A percentile compares a stretch with the other conserved stretches of the same genome.
Conservation (phyloP, 768 basidiomycete species). For the Termitomyces sp. region DNA sequence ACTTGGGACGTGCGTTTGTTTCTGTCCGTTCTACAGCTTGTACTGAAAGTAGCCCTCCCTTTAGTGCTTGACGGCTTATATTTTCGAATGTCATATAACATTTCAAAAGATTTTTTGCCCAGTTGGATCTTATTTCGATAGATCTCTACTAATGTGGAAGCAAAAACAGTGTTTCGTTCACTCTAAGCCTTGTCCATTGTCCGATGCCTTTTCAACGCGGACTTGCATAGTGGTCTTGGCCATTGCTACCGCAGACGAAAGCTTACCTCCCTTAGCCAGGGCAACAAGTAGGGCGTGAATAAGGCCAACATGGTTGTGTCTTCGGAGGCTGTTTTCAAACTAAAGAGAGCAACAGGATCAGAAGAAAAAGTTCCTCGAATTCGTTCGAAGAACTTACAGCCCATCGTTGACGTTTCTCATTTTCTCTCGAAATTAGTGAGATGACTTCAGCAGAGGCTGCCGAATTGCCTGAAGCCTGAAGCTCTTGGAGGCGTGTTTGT, state of each 20-base stretch:
- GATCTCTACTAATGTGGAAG: neutral
- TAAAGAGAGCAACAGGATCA: constrained; percentile 19
- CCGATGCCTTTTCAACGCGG: constrained; percentile 37
- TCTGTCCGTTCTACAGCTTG: neutral
- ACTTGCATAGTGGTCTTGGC: constrained; percentile 42
- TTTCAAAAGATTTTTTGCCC: neutral
- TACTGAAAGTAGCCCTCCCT: neutral
- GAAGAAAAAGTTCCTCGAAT: neutral
- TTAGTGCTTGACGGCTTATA: neutral
- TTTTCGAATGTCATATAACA: neutral
- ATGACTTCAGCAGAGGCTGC: constrained; percentile 46
- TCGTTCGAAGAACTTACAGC: constrained; percentile 46
- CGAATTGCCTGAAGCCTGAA: constrained; percentile 36
- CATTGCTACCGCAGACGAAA: constrained; percentile 44
- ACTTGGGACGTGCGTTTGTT: no score
- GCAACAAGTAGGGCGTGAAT: constrained; percentile 68
- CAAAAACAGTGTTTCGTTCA: neutral
- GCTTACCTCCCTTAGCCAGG: constrained; percentile 64
- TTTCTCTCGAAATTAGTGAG: constrained; percentile 58
- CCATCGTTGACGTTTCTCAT: constrained; percentile 74
- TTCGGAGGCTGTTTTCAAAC: constrained; percentile 85
- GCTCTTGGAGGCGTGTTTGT: constrained; percentile 47
- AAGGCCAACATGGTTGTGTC: constrained; percentile 84
- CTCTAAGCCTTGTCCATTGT: constrained; percentile 40
- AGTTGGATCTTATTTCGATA: neutral